phyloP scores from a whole-genome alignment of 345 rosid genomes.

The Cardamine resedifolia region DNA sequence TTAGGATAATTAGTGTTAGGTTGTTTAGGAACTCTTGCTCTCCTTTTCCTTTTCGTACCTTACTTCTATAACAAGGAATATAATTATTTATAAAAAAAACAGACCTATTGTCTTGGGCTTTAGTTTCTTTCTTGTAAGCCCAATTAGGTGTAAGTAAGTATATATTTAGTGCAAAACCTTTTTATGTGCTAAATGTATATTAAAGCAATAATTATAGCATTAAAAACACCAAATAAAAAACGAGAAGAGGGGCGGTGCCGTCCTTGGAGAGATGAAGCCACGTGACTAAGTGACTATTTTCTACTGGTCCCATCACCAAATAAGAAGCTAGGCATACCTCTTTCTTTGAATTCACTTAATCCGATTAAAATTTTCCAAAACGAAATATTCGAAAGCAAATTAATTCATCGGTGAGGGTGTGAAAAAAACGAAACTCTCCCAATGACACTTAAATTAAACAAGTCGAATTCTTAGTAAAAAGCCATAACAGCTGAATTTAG shows the following conservation, averaged over 20 bases:
- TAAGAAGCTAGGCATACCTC: too few species aligned
- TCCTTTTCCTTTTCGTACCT: too few species aligned
- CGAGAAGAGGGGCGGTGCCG: constrained; percentile 40
- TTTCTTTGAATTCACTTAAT: background rate
- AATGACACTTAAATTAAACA: background rate
- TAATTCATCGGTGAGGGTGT: background rate
- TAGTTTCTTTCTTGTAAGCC: too few species aligned
- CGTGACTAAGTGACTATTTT: constrained; percentile 15
- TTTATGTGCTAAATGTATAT: background rate
- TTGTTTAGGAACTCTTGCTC: too few species aligned
- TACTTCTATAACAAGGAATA: too few species aligned
- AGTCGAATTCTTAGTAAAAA: background rate
- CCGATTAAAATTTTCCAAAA: background rate
- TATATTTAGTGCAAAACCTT: too few species aligned
- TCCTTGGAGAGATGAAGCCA: constrained; percentile 33
- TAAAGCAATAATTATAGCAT: background rate
- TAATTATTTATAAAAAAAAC: too few species aligned
- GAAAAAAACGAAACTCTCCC: background rate
- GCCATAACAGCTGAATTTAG: background rate
- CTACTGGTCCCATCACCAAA: constrained; percentile 35
- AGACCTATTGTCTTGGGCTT: too few species aligned
- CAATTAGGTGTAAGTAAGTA: too few species aligned
- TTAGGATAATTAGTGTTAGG: too few species aligned
- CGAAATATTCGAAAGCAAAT: background rate
- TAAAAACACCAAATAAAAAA: constrained; percentile 13